Conservation (phyloP, 208 protist genomes). For the Giardia duodenalis region DNA sequence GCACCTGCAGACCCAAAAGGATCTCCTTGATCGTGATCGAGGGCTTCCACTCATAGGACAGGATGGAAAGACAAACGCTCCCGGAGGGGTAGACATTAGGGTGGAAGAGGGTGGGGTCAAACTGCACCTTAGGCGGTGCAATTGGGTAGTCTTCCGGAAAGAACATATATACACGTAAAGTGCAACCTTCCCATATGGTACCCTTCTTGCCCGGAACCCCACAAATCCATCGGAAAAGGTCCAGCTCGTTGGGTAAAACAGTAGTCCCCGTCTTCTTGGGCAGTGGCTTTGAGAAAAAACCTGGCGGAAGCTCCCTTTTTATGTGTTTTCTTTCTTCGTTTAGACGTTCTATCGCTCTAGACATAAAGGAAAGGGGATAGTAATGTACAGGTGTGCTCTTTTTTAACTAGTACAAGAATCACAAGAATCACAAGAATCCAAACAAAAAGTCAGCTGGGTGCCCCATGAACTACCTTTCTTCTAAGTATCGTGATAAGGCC, state of each 20-base stretch:
- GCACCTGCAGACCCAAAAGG: slow-evolving; percentile 87
- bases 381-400: not conserved
- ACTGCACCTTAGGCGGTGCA: slow-evolving; percentile 86
- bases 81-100: slow-evolving; percentile 93
- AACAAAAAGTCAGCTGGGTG: too few relatives aligned
- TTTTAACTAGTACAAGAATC: slow-evolving; percentile 2
- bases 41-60: slow-evolving; percentile 92
- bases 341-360: slow-evolving; percentile 25
- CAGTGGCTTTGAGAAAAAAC: slow-evolving; percentile 40
- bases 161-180: slow-evolving; percentile 69
- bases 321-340: slow-evolving; percentile 38
- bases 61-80: slow-evolving; percentile 90
- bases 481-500: not conserved
- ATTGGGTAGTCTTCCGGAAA: slow-evolving; percentile 92
- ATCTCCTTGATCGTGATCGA: slow-evolving; percentile 88
- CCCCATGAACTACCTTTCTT: not conserved
- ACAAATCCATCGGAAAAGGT: slow-evolving; percentile 84
- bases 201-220: slow-evolving; percentile 78
- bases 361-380: too few relatives aligned
- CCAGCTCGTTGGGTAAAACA: slow-evolving; percentile 41
- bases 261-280: slow-evolving; percentile 43
- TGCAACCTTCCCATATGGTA: slow-evolving; percentile 76
- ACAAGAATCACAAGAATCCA: too few relatives aligned
- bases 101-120: slow-evolving; percentile 84
- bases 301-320: slow-evolving; percentile 40